Base-by-base conservation (phyloP, 75 land plant species). In the Sequoiadendron giganteum region DNA sequence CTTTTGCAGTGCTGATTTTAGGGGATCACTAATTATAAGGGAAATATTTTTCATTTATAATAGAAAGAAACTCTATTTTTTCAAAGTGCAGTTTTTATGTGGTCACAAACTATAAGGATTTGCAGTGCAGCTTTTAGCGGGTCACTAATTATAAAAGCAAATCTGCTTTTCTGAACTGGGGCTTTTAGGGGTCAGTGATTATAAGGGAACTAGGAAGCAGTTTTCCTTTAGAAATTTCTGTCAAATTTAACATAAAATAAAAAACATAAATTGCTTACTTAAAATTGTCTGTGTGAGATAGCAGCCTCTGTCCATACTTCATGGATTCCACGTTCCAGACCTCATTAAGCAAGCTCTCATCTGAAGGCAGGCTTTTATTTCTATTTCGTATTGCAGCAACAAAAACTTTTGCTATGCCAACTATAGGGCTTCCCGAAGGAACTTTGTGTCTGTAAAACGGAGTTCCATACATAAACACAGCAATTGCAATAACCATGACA, bases 371-470 rank as follows among this genome's bases (percentile, higher is more conserved):
- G 30, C 45, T 73, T 14, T 90, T 79, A 14, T 89, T 88, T 36
- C 96, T 86, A 88, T 97, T 96, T 8, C 87, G 48, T 36, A 90
- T 15, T 8, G 99, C 95, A 3, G 95, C 95, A 4, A 93, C 93
- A 32, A 95, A 38, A 16, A 96, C 98, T 70, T 94, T 94, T 11
- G 91, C 78, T 85, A 97, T 90, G 1, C 90, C 91, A 15, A 93
- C 95, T 42, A 97, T 87, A 28, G 98, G 95, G 90, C 98, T 97
- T 43, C 95, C 95, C 1, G 48, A 32, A 18, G 98, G 92, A n/a
- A 32, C 19, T 87, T 92, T 87, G 91, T 87, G 90, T 2, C 93
- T 73, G 83, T 96, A 96, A 85, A 91, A 87, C 11, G 93, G 95
- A 84, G 90, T 88, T 19, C 97, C 97, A 30, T 76, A 30, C 39